Base-by-base conservation (phyloP, 768 basidiomycete genomes). In the Serpula lacrymans region DNA sequence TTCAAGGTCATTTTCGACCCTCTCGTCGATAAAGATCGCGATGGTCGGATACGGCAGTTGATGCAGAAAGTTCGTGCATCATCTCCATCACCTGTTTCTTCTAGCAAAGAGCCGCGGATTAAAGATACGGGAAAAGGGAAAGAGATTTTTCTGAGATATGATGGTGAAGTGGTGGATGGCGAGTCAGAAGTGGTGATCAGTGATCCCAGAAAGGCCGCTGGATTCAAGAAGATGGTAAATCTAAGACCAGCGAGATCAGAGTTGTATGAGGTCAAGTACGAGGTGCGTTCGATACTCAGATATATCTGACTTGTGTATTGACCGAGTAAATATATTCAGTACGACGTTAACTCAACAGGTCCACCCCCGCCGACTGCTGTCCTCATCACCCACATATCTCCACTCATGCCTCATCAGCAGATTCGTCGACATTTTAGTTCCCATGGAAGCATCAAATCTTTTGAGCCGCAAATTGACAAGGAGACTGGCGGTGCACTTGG, bases 401-500 rank as follows among this genome's bases (percentile, higher is more conserved):
- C 82, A 0, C 66, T 96, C 20, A 84, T 84, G 2, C 77, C 88
- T 1, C 75, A 74, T 30, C 64, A 72, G 24, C 68, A 76, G 27
- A 77, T 96, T 39, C 75, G 79, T 17, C 71, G 76, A 3, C 77
- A 84, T 53, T 84, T 95, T 54, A 55, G 70, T 5, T 45, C 64
- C 7, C 71, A 84, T 53, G 93, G 91, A 2, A 56, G 65, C 12
- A 67, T 93, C 42, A 41, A 65, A 5, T 73, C 79, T 3, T 81
- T 89, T 42, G 88, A 93, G 42, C 74, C 82, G 9, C 86, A 91
- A 52, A 77, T 86, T 43, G 87, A 95, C 63, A 73, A 75, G 42
- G 71, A 74, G 37, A 89, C 81, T n/a, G 93, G 92, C 3, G 82
- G 78, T 35, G 77, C 84, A 2, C 74, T 96, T 1, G 93, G 94